Evolutionary conservation across 177 flowering plant species (phyloP), one percentile per base, ranked within the genome.

Genomic region (Telopea speciosissima): DNA sequence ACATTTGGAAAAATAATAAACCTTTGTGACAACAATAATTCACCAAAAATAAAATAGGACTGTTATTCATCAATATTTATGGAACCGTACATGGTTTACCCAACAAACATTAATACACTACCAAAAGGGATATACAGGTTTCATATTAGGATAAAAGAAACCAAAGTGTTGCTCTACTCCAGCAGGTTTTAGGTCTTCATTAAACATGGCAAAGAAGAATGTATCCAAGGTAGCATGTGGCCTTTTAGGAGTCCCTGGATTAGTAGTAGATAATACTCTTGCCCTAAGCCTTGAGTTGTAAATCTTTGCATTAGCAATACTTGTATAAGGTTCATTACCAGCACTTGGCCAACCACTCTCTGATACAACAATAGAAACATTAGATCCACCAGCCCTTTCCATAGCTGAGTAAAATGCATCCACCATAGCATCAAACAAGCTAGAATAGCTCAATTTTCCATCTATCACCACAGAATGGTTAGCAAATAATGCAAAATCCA

Each of bases 301-400:
- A 9, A 64, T 24, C 13, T 19, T 49, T 2, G 83, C 83, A 68
- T 76, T 74, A 8, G 17, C 63, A 3, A 22, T 25, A 16, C 28
- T 64, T 12, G 76, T 56, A 9, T 52, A 67, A 14, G 31, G 44
- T 14, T 25, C 73, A 64, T 67, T 68, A 1, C 83, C 83, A 1
- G 71, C 76, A 5, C 75, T 69, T 2, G 81, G 83, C 83, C 83
- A 81, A 1, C 83, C 83, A 13, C 63, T 81, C 68, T 81, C 82
- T 5, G 77, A 70, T 12, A 81, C 71, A 16, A 44, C 79, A 28
- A 81, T 58, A 23, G 23, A 21, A 4, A 74, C 77, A 36, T 26
- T 23, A 6, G 70, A 26, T 3, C 66, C 78, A 8, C 74, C 68
- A 0, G 73, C 61, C 69, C 71, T 83, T 68, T 72, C 79, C 61